Base-by-base conservation (phyloP, 1,284 basidiomycete species). In the Lentinula novae-zelandiae region DNA sequence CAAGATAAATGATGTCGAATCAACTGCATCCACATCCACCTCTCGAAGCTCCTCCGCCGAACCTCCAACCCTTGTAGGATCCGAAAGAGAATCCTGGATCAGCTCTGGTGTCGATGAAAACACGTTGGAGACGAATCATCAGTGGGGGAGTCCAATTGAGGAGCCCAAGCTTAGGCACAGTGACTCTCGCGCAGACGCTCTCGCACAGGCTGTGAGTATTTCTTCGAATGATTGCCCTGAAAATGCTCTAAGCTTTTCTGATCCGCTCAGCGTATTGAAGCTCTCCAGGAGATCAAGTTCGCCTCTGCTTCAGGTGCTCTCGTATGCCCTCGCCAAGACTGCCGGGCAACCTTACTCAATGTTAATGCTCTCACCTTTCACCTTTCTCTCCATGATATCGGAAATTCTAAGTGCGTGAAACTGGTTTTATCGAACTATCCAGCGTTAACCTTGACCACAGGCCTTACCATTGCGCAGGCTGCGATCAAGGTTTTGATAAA, bases 371-470 rank as follows among this genome's bases (percentile, higher is more conserved):
- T 88, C 55, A 77, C 79, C 58, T 80, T 75, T 64, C 86, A 88
- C 67, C 71, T 87, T 46, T 81, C 85, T 63, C 80, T 87, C 31
- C 85, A 88, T 68, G 79, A 83, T 65, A 77, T 86, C 50, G 71
- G 76, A 40, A 76, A 78, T 57, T 42, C 57, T 15, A 53, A 54
- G 59, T 61, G 57, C 8, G 59, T 67, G 46, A 54, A 57, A 39
- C 62, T 10, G 22, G 36, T 31, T 52, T 31, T 20, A 20, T 42
- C 34, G 38, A 8, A 31, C 39, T 31, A 57, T 34, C 42, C 9
- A 48, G n/a, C 20, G 13, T 51, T 36, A n/a, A 34, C n/a, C 27
- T 36, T 3, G 10, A 40, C 12, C 17, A 9, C 36, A 60, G 61
- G 39, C 20, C 49, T 20, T 39, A 57, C 42, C 39, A 36, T 39